These are phyloP conservation scores for Dendrobium officinale DNA, from an alignment of 106 monocot genomes.

Conservation along the genomic window DNA sequence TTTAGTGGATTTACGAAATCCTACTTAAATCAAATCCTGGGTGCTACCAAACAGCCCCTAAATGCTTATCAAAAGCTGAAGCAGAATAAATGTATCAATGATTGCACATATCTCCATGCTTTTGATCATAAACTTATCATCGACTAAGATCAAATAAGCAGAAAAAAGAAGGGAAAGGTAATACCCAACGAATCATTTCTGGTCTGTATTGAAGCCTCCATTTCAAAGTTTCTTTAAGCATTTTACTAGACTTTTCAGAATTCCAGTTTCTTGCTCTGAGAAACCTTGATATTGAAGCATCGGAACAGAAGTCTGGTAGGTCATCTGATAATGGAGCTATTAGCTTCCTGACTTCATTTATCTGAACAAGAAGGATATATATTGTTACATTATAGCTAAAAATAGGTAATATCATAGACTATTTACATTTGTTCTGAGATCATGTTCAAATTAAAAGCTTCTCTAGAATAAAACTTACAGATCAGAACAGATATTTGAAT, in stretches of 20 bases:
- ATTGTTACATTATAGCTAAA: not conserved
- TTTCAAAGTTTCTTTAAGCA: conserved; percentile 41
- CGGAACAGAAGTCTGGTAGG: conserved; percentile 29
- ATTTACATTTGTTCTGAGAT: not conserved
- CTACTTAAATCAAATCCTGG: too few species aligned
- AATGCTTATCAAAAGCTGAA: not conserved
- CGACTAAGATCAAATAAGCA: not conserved
- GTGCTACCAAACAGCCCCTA: too few species aligned
- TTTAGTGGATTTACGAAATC: too few species aligned
- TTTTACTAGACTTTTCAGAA: conserved; percentile 35
- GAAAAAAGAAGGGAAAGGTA: not conserved
- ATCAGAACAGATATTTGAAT: not conserved
- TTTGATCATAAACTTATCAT: not conserved
- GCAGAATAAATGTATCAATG: not conserved
- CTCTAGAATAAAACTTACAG: too few species aligned
- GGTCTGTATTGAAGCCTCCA: conserved; percentile 47
- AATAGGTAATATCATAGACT: not conserved
- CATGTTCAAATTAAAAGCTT: not conserved
- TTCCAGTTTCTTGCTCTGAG: conserved; percentile 50
- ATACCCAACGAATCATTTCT: conserved; percentile 40
- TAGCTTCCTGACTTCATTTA: conserved; percentile 31
- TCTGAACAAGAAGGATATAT: conserved; percentile 13
- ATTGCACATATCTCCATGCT: not conserved
- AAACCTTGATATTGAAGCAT: conserved; percentile 41
- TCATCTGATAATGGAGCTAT: conserved; percentile 21